These are phyloP conservation scores for Thalassia testudinum DNA, from an alignment of 116 monocot genomes.

Conservation along the genomic window DNA sequence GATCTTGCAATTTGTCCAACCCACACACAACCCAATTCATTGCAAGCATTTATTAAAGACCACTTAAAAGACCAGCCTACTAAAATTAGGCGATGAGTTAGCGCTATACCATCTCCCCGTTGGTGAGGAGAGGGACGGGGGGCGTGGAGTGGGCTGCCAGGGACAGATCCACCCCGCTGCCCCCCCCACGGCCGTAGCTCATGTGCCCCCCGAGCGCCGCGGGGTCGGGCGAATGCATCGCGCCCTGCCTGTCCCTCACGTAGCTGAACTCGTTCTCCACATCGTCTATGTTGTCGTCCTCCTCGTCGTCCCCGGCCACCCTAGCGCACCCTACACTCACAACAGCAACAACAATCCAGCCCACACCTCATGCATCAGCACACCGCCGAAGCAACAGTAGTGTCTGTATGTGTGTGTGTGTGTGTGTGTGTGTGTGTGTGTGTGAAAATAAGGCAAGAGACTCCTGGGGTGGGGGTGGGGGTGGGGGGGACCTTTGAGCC, in stretches of 20 bases:
- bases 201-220: conserved; percentile 62
- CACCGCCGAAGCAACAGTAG: not conserved
- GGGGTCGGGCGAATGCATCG: conserved; percentile 63
- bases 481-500: conserved; percentile 45
- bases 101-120: too few species aligned
- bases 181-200: conserved; percentile 9
- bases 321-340: conserved; percentile 42
- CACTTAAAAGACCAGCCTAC: too few species aligned
- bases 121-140: too few species aligned
- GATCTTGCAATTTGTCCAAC: too few species aligned
- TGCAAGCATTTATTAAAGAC: too few species aligned
- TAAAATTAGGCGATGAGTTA: too few species aligned
- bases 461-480: too few species aligned
- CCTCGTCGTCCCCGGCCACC: conserved; percentile 78
- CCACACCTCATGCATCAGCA: not conserved
- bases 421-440: too few species aligned
- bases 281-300: conserved; percentile 55
- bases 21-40: too few species aligned
- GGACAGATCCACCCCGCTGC: conserved; percentile 73
- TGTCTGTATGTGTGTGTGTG: too few species aligned
- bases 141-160: conserved; percentile 16
- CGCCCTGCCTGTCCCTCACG: conserved; percentile 16
- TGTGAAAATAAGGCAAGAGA: too few species aligned
- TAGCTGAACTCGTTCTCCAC: conserved; percentile 57
- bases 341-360: not conserved